phyloP scores from a whole-genome alignment of 2,329 filamentous ascomycete species.

The Fusarium graminum region DNA sequence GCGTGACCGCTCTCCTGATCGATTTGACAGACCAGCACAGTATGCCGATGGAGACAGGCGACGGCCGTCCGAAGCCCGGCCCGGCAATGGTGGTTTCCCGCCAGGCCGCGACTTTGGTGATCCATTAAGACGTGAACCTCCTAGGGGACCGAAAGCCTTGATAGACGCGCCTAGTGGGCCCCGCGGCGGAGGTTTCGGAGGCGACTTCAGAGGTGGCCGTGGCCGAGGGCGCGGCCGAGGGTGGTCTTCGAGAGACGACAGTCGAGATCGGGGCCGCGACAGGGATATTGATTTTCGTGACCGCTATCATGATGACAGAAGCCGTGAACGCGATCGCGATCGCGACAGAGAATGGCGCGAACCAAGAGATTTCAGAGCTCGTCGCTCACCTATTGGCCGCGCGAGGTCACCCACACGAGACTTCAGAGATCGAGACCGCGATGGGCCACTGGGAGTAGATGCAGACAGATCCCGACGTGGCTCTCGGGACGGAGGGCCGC shows the following conservation, averaged over 20 bases:
- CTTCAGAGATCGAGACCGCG: constrained; percentile 70
- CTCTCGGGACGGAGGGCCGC: constrained; percentile 77
- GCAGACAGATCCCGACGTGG: constrained; percentile 75
- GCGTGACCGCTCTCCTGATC: constrained; percentile 77
- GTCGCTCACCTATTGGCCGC: constrained; percentile 71
- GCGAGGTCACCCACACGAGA: constrained; percentile 76
- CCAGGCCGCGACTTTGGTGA: constrained; percentile 72
- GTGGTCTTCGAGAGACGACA: constrained; percentile 70
- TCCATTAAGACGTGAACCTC: constrained; percentile 74
- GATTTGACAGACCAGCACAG: constrained; percentile 68
- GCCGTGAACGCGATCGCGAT: constrained; percentile 69
- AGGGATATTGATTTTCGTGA: constrained; percentile 72
- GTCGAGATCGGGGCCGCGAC: constrained; percentile 70
- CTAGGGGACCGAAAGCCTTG: constrained; percentile 84
- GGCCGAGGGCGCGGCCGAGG: constrained; percentile 69
- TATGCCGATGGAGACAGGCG: constrained; percentile 76
- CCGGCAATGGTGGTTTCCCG: constrained; percentile 71
- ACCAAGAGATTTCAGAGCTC: constrained; percentile 55
- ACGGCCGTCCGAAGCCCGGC: constrained; percentile 71
- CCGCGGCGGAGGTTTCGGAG: constrained; percentile 74
- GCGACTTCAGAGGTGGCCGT: constrained; percentile 70
- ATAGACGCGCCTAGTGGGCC: constrained; percentile 77
- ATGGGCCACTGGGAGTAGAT: constrained; percentile 73
- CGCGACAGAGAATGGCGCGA: constrained; percentile 64
- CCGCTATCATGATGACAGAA: constrained; percentile 70